A percentile compares a stretch with the other conserved stretches of the same genome.
These are phyloP conservation scores for Pyrenophora seminiperda DNA, from an alignment of 2,329 filamentous ascomycete genomes.

Conservation along the genomic window DNA sequence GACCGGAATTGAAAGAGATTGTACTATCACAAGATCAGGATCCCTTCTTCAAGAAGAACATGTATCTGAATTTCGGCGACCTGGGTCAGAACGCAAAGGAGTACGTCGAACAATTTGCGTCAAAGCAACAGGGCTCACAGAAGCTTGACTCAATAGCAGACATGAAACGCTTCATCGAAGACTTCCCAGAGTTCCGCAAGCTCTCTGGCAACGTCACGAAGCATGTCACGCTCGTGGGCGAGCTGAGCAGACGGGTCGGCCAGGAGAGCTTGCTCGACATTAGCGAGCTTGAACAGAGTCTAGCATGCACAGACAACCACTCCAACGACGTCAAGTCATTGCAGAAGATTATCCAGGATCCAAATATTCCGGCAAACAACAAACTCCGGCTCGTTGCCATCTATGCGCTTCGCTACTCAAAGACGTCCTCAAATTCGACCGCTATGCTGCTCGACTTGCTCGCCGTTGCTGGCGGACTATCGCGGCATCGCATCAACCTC, in stretches of 20 bases:
- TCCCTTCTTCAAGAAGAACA: constrained; percentile 98
- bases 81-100: constrained; percentile 96
- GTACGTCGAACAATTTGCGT: constrained; percentile 98
- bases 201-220: constrained; percentile 98
- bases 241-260: constrained; percentile 85
- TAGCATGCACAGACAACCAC: constrained; percentile 97
- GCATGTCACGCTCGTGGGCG: constrained; percentile 93
- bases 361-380: constrained; percentile 75
- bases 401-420: constrained; percentile 93
- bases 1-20: constrained; percentile 89
- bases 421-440: constrained; percentile 80
- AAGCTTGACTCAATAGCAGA: constrained; percentile 97
- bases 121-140: constrained; percentile 93
- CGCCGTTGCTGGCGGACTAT: constrained; percentile 79
- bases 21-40: constrained; percentile 96
- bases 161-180: constrained; percentile 99
- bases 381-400: constrained; percentile 90
- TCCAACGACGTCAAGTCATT: constrained; percentile 87
- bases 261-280: constrained; percentile 90
- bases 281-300: constrained; percentile 93
- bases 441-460: constrained; percentile 87
- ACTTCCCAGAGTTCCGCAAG: constrained; percentile 97
- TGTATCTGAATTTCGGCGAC: constrained; percentile 97
- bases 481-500: constrained; percentile 74
- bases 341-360: constrained; percentile 82